These are phyloP conservation scores for Cyphellophora attinorum DNA, from an alignment of 2,329 filamentous ascomycete species.

Conservation along the genomic window DNA sequence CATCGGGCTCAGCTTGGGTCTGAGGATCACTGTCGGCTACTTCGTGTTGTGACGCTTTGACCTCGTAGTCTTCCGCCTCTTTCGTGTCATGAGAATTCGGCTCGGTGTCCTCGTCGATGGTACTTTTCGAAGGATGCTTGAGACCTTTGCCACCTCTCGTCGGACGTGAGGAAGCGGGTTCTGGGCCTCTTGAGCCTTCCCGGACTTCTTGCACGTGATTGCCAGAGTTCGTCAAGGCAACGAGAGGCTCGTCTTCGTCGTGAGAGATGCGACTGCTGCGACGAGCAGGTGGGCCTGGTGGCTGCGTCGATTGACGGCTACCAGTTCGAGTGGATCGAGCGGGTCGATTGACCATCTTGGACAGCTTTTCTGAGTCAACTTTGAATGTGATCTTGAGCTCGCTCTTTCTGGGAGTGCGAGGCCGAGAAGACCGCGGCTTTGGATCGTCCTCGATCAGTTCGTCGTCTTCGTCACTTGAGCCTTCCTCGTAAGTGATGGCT, in stretches of 20 bases:
- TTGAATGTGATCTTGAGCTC: conserved; percentile 2
- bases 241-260: conserved; percentile 45
- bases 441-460: conserved; percentile 17
- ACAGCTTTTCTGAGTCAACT: conserved; percentile 22
- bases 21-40: conserved; percentile 32
- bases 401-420: conserved; percentile 12
- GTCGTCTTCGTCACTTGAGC: conserved; percentile 25
- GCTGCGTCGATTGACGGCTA: conserved; percentile 20
- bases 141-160: conserved; percentile 34
- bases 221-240: conserved; percentile 50
- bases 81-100: conserved; percentile 24
- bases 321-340: conserved; percentile 23
- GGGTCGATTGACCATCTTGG: conserved; percentile 18
- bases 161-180: conserved; percentile 31
- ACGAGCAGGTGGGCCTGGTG: conserved; percentile 24
- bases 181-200: conserved; percentile 44
- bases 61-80: conserved; percentile 20
- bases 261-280: conserved; percentile 52
- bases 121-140: conserved; percentile 27
- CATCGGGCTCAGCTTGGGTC: conserved; percentile 20
- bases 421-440: conserved; percentile 10
- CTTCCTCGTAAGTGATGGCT: conserved; percentile 47
- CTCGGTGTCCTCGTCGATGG: conserved; percentile 32
- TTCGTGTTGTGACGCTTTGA: conserved; percentile 31
- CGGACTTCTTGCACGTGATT: conserved; percentile 46